Evolutionary conservation across 139 green algal species (phyloP).

Genomic region (Yamagishiella unicocca): DNA sequence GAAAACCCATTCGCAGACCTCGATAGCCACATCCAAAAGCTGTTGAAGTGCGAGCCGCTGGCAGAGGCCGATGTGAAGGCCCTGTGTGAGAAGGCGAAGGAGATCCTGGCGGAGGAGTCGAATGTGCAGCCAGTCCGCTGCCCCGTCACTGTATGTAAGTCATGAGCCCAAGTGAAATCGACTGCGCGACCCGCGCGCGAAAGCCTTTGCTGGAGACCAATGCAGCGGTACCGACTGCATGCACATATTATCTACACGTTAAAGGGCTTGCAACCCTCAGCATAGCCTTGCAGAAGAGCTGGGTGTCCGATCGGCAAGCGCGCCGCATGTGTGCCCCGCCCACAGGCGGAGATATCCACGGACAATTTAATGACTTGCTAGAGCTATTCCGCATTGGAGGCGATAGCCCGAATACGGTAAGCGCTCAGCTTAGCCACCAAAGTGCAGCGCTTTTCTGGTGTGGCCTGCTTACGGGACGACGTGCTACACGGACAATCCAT

Average conservation of each 20-base stretch:
- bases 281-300: too few species aligned
- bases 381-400: slow-evolving; percentile 96
- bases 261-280: too few species aligned
- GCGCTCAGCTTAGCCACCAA: background rate
- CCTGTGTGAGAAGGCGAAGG: slow-evolving; percentile 94
- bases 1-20: slow-evolving; percentile 74
- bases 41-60: slow-evolving; percentile 94
- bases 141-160: slow-evolving; percentile 95
- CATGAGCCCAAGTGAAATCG: too few species aligned
- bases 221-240: too few species aligned
- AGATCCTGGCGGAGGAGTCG: slow-evolving; percentile 92
- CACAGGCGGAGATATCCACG: slow-evolving; percentile 93
- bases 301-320: background rate
- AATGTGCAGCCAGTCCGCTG: slow-evolving; percentile 97
- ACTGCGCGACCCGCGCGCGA: too few species aligned
- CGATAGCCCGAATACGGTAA: slow-evolving; percentile 91
- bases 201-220: too few species aligned
- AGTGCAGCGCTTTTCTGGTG: too few species aligned
- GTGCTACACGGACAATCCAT: background rate
- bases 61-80: slow-evolving; percentile 91
- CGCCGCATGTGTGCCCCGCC: background rate
- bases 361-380: slow-evolving; percentile 97
- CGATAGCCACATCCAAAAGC: slow-evolving; percentile 86
- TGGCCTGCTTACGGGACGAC: too few species aligned
- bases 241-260: too few species aligned